Conservation (phyloP, 805 yeast genomes). For the Ogataea methylovora region DNA sequence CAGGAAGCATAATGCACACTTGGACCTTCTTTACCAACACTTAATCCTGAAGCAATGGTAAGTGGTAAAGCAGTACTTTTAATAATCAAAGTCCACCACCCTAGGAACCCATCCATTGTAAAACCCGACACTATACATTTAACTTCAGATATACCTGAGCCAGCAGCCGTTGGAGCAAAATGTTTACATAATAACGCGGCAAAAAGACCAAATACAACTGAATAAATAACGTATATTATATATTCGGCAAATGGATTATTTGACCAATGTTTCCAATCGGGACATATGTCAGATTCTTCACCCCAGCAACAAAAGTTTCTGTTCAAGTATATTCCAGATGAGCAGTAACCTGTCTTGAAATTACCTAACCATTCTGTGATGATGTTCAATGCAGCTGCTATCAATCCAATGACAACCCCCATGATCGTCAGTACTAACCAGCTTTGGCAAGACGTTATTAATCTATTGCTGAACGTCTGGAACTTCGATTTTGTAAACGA, state of each 20-base stretch:
- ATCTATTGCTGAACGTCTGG: conserved; percentile 16
- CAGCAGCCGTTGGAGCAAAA: conserved; percentile 88
- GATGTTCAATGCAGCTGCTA: conserved; percentile 77
- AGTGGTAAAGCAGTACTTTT: conserved; percentile 80
- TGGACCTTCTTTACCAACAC: conserved; percentile 98
- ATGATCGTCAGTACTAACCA: conserved; percentile 73
- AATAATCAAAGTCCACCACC: conserved; percentile 60
- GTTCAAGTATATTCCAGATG: conserved; percentile 59
- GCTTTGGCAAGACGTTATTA: conserved; percentile 36
- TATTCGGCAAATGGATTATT: conserved; percentile 38
- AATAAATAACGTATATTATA: conserved; percentile 47
- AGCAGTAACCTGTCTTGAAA: conserved; percentile 73
- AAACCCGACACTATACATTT: conserved; percentile 93
- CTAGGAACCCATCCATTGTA: conserved; percentile 67
- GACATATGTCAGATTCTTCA: conserved; percentile 40
- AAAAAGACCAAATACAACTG: conserved; percentile 51
- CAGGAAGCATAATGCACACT: conserved; percentile 97
- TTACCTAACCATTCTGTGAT: conserved; percentile 84
- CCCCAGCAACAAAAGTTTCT: conserved; percentile 81
- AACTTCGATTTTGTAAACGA: conserved; percentile 5
- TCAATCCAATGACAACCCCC: conserved; percentile 71
- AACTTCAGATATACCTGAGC: conserved; percentile 95
- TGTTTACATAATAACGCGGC: conserved; percentile 64
- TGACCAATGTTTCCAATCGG: conserved; percentile 68
- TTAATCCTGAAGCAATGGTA: conserved; percentile 87